Conservation (phyloP, 441 rosid species). For the Erodium trifolium region DNA sequence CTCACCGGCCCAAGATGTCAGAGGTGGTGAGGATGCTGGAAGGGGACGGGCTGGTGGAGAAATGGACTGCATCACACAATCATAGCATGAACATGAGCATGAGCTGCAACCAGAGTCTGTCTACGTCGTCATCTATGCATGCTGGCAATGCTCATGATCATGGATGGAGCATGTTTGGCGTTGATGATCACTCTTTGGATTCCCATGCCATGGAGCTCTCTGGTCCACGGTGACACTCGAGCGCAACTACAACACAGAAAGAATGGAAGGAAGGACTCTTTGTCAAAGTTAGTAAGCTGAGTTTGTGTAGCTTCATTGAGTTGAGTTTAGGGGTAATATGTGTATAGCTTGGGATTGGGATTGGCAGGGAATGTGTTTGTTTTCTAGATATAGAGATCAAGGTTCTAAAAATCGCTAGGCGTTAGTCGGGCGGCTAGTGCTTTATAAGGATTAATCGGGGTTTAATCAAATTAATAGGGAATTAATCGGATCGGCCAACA, state of each 20-base stretch:
- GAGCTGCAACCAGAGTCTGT: constrained; percentile 47
- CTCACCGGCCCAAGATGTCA: constrained; percentile 81
- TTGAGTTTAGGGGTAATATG: too few species aligned
- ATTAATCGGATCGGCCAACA: too few species aligned
- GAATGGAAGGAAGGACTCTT: background rate
- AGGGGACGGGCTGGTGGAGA: constrained; percentile 88
- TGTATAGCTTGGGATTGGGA: too few species aligned
- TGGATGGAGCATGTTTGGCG: background rate
- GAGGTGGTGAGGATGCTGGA: constrained; percentile 94
- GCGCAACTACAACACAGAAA: background rate
- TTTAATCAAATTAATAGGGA: too few species aligned
- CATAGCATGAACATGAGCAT: background rate
- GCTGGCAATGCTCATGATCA: too few species aligned
- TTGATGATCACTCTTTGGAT: constrained; percentile 59
- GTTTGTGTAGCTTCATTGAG: too few species aligned
- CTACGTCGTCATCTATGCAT: background rate
- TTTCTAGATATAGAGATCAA: too few species aligned
- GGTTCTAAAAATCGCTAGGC: too few species aligned
- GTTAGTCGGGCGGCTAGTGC: too few species aligned
- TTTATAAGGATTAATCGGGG: too few species aligned
- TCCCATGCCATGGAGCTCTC: constrained; percentile 92
- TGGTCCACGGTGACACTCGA: constrained; percentile 56
- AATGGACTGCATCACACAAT: constrained; percentile 84
- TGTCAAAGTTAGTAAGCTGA: too few species aligned
- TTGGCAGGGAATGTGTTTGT: too few species aligned